Evolutionary conservation across 768 basidiomycete species (phyloP).

Genomic region (Lactarius vividus): DNA sequence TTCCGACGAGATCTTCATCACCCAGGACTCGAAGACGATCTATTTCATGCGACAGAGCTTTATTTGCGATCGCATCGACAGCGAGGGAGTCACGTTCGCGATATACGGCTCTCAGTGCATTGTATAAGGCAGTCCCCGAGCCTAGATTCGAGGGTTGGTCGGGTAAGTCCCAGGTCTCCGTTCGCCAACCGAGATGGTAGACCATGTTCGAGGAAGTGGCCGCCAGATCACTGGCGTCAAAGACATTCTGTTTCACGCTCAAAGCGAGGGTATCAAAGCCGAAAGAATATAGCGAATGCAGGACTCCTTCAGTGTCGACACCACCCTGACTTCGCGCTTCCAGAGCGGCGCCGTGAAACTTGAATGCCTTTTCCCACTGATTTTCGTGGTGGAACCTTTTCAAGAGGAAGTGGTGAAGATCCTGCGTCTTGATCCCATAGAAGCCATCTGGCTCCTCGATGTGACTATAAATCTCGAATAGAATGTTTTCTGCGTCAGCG

Average conservation of each 20-base stretch:
- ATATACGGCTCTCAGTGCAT: slow-evolving; percentile 76
- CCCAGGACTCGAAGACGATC: slow-evolving; percentile 60
- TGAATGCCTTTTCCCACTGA: slow-evolving; percentile 89
- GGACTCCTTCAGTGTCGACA: slow-evolving; percentile 57
- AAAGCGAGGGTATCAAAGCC: slow-evolving; percentile 91
- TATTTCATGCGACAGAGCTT: slow-evolving; percentile 58
- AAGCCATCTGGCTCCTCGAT: slow-evolving; percentile 99
- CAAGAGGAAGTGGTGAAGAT: slow-evolving; percentile 77
- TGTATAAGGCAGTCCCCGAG: slow-evolving; percentile 65
- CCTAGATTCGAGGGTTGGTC: slow-evolving; percentile 45
- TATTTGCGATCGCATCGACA: slow-evolving; percentile 50
- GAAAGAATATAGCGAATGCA: slow-evolving; percentile 81
- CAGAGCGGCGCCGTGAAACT: slow-evolving; percentile 80
- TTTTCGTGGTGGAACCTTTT: slow-evolving; percentile 89
- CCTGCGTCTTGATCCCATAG: slow-evolving; percentile 81
- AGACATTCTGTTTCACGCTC: slow-evolving; percentile 50
- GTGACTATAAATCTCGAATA: slow-evolving; percentile 91
- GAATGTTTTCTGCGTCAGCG: slow-evolving; percentile 55
- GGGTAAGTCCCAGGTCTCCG: slow-evolving; percentile 93
- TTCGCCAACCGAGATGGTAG: slow-evolving; percentile 90
- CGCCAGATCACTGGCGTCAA: slow-evolving; percentile 35
- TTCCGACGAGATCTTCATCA: slow-evolving; percentile 76
- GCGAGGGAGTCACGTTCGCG: slow-evolving; percentile 60
- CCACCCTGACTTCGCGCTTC: slow-evolving; percentile 53
- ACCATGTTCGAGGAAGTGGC: slow-evolving; percentile 47